These are phyloP conservation scores for Yarrowia sp. DNA, from an alignment of 805 yeast species.

Conservation along the genomic window DNA sequence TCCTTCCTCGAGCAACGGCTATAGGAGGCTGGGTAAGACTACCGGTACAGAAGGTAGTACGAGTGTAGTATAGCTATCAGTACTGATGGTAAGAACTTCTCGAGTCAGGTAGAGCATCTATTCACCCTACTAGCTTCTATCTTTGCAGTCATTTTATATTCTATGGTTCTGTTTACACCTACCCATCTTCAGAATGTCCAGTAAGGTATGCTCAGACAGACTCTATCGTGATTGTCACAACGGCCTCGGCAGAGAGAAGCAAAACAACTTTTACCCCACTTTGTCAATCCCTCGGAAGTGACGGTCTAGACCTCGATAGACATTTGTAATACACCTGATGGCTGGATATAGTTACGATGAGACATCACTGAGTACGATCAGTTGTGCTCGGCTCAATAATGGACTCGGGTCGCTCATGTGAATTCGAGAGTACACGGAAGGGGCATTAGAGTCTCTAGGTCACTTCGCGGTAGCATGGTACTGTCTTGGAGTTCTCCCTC, in stretches of 20 bases:
- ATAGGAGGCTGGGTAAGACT: not conserved
- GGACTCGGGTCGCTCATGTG: too few relatives aligned
- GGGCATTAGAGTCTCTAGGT: too few relatives aligned
- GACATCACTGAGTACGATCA: not conserved
- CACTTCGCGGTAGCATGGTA: too few relatives aligned
- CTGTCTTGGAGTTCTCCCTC: too few relatives aligned
- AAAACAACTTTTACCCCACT: constrained; percentile 18
- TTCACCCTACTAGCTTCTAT: too few relatives aligned
- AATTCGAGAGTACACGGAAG: too few relatives aligned
- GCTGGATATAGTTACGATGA: not conserved
- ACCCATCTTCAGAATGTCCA: not conserved
- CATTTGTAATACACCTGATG: not conserved
- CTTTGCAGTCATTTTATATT: not conserved
- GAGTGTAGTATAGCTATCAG: too few relatives aligned
- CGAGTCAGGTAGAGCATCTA: too few relatives aligned
- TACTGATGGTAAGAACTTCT: too few relatives aligned
- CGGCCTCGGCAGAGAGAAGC: not conserved
- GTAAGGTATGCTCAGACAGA: not conserved
- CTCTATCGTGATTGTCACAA: not conserved
- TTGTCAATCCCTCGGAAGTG: not conserved
- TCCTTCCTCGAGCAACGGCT: not conserved
- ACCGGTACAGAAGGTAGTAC: too few relatives aligned
- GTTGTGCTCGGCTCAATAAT: not conserved
- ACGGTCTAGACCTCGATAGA: not conserved
- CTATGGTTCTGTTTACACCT: not conserved